Evolutionary conservation across 2,329 filamentous ascomycete species (phyloP).

Genomic region (Pseudogymnoascus sp.): DNA sequence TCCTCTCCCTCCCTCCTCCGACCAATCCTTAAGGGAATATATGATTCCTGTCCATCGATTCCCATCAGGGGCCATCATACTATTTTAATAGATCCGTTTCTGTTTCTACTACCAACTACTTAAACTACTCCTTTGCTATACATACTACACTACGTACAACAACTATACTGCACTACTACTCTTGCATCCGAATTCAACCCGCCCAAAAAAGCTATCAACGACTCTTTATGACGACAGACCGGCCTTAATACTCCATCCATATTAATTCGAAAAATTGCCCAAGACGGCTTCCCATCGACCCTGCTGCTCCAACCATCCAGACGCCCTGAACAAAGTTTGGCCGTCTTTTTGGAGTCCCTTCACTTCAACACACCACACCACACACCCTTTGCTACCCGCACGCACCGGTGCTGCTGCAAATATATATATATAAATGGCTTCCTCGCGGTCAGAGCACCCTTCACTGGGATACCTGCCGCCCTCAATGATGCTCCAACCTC

Average conservation of each 20-base stretch:
- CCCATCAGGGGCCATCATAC: neutral
- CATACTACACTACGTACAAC: neutral
- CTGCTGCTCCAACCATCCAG: neutral
- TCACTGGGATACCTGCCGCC: slow-evolving; percentile 69
- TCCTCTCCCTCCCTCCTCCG: neutral
- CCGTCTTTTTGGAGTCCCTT: neutral
- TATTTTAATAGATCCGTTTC: neutral
- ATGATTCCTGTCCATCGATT: neutral
- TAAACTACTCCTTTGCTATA: neutral
- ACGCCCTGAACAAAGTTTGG: neutral
- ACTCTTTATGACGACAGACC: neutral
- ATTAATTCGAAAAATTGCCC: neutral
- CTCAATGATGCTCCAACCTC: slow-evolving; percentile 24
- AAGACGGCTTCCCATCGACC: neutral
- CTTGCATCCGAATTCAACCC: neutral
- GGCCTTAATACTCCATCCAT: neutral
- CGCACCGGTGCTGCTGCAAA: slow-evolving; percentile 34
- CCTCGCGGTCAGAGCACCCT: slow-evolving; percentile 76
- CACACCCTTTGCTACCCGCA: neutral
- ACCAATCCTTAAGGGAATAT: neutral
- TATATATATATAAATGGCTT: slow-evolving; percentile 81
- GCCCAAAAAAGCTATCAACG: neutral
- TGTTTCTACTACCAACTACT: neutral
- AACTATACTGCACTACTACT: neutral
- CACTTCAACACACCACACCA: neutral